Base-by-base conservation (phyloP, 306 rosid genomes). In the Carpinus fangiana region DNA sequence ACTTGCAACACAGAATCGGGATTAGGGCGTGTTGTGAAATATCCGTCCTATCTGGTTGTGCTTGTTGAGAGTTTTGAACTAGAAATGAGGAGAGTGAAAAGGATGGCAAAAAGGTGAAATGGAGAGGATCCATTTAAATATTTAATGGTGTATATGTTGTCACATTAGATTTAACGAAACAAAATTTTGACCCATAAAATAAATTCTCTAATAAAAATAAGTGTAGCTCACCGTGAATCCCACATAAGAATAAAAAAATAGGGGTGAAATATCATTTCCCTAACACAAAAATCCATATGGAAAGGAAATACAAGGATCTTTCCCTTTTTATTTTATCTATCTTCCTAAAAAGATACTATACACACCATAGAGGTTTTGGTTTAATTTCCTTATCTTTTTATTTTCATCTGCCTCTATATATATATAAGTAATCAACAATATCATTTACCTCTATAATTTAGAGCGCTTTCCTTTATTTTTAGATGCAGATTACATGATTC, bases 401-500 rank as follows among this genome's bases (percentile, higher is more conserved):
- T 0, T 10, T 18, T 43, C 18, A n/a, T 64, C 2, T 34, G 5
- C 14, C 17, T 7, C 34, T 31, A 31, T 31, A 31, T 31, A 2
- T 31, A 2, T 31, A 1, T 31, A 31, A 31, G 34, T 31, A 31
- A 31, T 31, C 34, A 31, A 31, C 34, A 31, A 31, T 31, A 31
- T 64, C 47, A 41, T 26, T 72, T 38, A 8, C 51, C 67, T 12
- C 18, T 60, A 53, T 52, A 47, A 65, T 61, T 61, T 73, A 80
- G 41, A 75, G 62, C 38, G 28, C 57, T 38, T 51, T 38, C 72
- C 54, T 45, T 46, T 60, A 55, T 80, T 20, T n/a, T 75, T 61
- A 23, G 52, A 41, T 47, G 68, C 65, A 73, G 50, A 9, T 69
- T n/a, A n/a, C 65, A 20, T 18, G 21, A 28, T 56, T 59, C 23